Base-by-base conservation (phyloP, 208 protist genomes). In the Leishmania aethiopica region DNA sequence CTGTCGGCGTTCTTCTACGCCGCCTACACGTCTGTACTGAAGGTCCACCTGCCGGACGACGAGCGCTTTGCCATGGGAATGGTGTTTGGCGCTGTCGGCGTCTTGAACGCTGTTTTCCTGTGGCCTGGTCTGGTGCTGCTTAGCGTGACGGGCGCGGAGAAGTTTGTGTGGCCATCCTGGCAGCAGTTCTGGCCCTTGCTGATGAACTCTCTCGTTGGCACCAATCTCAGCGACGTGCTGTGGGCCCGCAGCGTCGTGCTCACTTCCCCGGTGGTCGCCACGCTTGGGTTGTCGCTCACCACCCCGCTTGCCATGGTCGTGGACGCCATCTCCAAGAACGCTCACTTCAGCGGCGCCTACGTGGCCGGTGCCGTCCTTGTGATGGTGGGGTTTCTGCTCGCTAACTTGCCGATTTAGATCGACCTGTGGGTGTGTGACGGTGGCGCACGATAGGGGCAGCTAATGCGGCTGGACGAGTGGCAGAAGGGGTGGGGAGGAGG, bases 161-260 rank as follows among this genome's bases (percentile, higher is more conserved):
- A 59, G 37, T 98, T 98, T 81, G 45, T 83, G 49, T 88, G 86
- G 79, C 96, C 96, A 13, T 87, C 79, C 0, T 51, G 69, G 72
- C 51, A 77, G 22, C 92, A 95, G 77, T 89, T 98, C 51, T 93
- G 88, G 90, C 88, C 90, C n/a, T 78, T 98, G 40, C 55, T 92
- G 71, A 40, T 96, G 40, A 98, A 98, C 79, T 82, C 95, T 15
- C 80, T 97, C 5, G 92, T 98, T 62, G 95, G 95, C 15, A 98
- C 96, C 6, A 97, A 97, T 79, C 89, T 98, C 35, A 97, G 93
- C 81, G 96, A 98, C 79, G 90, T 98, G 45, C 85, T 98, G 72
- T 98, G 95, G 96, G 95, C 95, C 2, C 91, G 90, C 13, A 96
- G 93, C 64, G 96, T 98, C 1, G 83, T 98, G 37, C 81, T 98